phyloP scores from a whole-genome alignment of 371 early-diverging fungal species.

The Mucor velutinosus region DNA sequence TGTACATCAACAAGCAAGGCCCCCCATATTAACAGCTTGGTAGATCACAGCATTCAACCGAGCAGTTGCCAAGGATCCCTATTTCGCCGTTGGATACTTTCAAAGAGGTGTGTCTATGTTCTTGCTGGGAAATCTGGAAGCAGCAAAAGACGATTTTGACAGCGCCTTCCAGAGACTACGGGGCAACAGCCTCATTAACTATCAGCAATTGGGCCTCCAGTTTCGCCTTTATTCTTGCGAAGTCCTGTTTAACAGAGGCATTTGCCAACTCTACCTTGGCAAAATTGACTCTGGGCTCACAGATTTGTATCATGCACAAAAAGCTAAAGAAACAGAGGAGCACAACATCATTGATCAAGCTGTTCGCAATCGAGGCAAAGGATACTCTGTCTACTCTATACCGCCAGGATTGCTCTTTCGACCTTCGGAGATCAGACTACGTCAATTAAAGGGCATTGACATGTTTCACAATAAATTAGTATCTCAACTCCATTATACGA shows the following conservation, averaged over 20 bases:
- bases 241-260: conserved; percentile 86
- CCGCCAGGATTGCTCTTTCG: conserved; percentile 79
- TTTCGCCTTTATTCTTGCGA: conserved; percentile 89
- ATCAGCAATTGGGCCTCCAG: conserved; percentile 88
- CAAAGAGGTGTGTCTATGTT: conserved; percentile 87
- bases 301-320: conserved; percentile 75
- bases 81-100: conserved; percentile 88
- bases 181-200: conserved; percentile 88
- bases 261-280: conserved; percentile 78
- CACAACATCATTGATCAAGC: conserved; percentile 78
- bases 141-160: conserved; percentile 74
- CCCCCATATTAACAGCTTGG: neutral
- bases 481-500: neutral
- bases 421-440: conserved; percentile 75
- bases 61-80: conserved; percentile 80
- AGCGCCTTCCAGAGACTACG: conserved; percentile 62
- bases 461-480: conserved; percentile 19
- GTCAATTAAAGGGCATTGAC: conserved; percentile 29
- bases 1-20: neutral
- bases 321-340: conserved; percentile 66
- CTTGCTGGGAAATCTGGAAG: conserved; percentile 53
- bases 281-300: conserved; percentile 70
- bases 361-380: conserved; percentile 65
- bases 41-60: conserved; percentile 72
- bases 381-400: conserved; percentile 75